Evolutionary conservation across 176 grass and related monocot species (phyloP), one percentile per base, ranked within the genome.

Genomic region (Musa troglodytarum): DNA sequence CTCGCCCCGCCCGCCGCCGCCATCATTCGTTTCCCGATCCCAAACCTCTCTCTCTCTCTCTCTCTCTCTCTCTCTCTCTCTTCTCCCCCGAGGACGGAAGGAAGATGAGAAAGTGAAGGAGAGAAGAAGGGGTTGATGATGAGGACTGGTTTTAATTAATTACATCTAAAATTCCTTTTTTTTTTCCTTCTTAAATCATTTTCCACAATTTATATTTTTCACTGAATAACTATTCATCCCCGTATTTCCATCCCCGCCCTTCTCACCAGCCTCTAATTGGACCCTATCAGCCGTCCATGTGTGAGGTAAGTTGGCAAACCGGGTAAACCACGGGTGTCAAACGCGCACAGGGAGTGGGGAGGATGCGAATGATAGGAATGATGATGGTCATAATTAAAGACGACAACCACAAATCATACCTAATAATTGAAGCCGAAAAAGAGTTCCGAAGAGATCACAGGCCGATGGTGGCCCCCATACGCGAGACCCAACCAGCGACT

Each of bases 1-100:
- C 29, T 10, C 8, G 78, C 89, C 15, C 80, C 78, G 52, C 80
- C 86, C 55, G 80, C 87, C 78, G 84, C 85, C 76, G 83, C 84
- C 63, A 50, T 69, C 50, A 9, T 61, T 24, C 50, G 63, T 70
- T 49, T n/a, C 15, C 19, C 50, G 20, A 51, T 50, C 16, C 68
- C 68, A 7, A 50, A 70, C 8, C 19, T 52, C 34, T 3, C 29
- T 28, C 14, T 19, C 68, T 16, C 0, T 10, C 29, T 29, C 16
- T 8, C 66, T 28, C 22, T 7, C 34, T 70, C 49, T 70, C 29
- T 0, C 43, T 49, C 68, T 70, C 64, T 14, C 1, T 24, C 34
- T 24, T 9, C 50, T 29, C 10, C 13, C 63, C 11, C 5, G 13
- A 34, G 15, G 19, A 51, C 14, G 43, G 7, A 70, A 25, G 11